Conservation (phyloP, 2,329 filamentous ascomycete species). For the Aspergillus carbonarius region DNA sequence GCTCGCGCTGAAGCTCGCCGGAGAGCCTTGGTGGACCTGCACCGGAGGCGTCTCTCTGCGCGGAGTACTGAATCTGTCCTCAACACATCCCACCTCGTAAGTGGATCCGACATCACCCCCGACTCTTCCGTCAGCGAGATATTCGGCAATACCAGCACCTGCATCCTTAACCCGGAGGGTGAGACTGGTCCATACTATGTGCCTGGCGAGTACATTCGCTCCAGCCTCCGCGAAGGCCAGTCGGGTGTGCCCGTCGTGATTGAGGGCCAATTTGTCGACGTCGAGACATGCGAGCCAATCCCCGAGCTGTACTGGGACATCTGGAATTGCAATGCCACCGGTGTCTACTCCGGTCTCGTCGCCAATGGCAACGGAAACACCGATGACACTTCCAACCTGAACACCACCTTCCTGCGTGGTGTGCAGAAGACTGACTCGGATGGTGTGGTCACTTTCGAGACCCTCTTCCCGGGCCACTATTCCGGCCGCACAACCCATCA, state of each 20-base stretch:
- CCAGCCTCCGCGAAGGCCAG: constrained; percentile 36
- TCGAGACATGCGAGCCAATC: constrained; percentile 41
- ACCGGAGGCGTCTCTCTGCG: constrained; percentile 20
- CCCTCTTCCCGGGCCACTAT: constrained; percentile 48
- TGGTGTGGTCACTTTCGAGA: constrained; percentile 44
- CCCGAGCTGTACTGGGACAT: constrained; percentile 34
- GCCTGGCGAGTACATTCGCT: constrained; percentile 38
- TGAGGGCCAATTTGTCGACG: constrained; percentile 42
- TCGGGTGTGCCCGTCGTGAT: constrained; percentile 37
- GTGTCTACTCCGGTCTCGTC: constrained; percentile 29
- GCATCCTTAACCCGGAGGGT: constrained; percentile 52
- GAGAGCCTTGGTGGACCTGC: constrained; percentile 7
- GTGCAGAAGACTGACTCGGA: constrained; percentile 43
- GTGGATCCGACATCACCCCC: constrained; percentile 20
- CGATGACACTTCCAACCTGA: constrained; percentile 30
- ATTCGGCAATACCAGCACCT: constrained; percentile 36
- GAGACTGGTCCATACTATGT: constrained; percentile 50
- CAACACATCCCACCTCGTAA: constrained; percentile 41
- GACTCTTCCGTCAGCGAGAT: constrained; percentile 21
- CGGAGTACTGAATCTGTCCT: constrained; percentile 40
- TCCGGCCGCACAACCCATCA: constrained; percentile 33
- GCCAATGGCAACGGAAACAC: constrained; percentile 27
- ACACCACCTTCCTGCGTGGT: constrained; percentile 44
- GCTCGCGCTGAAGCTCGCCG: constrained; percentile 7
- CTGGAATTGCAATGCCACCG: constrained; percentile 37